Percentiles rank a stretch among this genome's conserved stretches.
phyloP scores from a whole-genome alignment of 345 rosid species.

The Hibiscus mutabilis region DNA sequence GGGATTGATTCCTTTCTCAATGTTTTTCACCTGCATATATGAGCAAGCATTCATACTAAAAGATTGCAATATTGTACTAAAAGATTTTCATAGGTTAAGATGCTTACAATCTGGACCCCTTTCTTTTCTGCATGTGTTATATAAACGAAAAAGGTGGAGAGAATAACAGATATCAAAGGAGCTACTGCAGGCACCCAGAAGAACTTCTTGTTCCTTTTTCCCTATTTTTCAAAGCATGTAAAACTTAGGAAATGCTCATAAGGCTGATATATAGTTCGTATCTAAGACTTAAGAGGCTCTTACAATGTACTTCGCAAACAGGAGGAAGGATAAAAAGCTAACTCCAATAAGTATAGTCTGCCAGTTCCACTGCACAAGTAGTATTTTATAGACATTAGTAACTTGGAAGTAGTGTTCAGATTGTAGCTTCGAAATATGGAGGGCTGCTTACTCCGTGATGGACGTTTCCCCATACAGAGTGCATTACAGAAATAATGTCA shows the following conservation, averaged over 20 bases:
- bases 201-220: constrained; percentile 65
- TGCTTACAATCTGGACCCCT: constrained; percentile 80
- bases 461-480: constrained; percentile 46
- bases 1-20: constrained; percentile 78
- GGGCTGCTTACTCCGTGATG: constrained; percentile 63
- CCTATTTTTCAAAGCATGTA: constrained; percentile 38
- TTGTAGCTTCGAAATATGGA: background rate
- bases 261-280: background rate
- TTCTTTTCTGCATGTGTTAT: constrained; percentile 83
- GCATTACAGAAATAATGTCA: constrained; percentile 66
- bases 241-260: constrained; percentile 4
- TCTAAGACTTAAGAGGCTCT: constrained; percentile 15
- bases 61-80: background rate
- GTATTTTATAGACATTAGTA: constrained; percentile 7
- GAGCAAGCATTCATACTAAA: background rate
- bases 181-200: constrained; percentile 94
- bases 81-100: background rate
- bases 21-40: constrained; percentile 58
- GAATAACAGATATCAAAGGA: constrained; percentile 70
- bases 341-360: constrained; percentile 84
- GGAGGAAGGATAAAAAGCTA: constrained; percentile 68
- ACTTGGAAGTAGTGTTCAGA: background rate
- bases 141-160: constrained; percentile 85
- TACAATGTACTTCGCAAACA: constrained; percentile 72
- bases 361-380: constrained; percentile 90